Evolutionary conservation across 257 asterid species (phyloP), one percentile per base, ranked within the genome.

Genomic region (Schizonepeta tenuifolia): DNA sequence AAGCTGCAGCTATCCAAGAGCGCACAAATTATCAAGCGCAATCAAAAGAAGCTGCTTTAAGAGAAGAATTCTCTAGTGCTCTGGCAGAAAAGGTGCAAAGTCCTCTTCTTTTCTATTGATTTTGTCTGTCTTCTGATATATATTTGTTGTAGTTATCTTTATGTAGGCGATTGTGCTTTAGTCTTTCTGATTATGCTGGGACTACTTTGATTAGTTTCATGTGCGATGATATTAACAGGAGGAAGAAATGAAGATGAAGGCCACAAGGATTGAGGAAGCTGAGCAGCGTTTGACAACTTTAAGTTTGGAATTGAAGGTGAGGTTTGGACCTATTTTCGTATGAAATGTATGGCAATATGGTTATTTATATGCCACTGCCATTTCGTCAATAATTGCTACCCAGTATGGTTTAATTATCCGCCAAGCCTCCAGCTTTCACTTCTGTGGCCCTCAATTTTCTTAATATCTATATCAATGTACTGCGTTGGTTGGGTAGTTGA

Each of bases 1-100:
- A 92, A 82, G 97, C 96, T 68, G 96, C 97, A 62, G 83, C 85
- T 28, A 80, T 89, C 68, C 99, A 95, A 77, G 99, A 90, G 69
- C 96, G 97, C 76, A 67, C 88, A 14, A 95, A 62, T 76, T 79
- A 80, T 78, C 98, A 92, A 82, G 78, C 95, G 21, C 99, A 92
- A 77, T 77, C 77, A 69, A 83, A 89, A 73, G 99, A 92, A 85
- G 96, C 89, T 82, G 85, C 90, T 71, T 74, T 95, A 44, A 86
- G 99, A 81, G 81, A 83, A 36, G 98, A 92, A 67, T 95, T 90
- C 77, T 78, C 96, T 28, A 70, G 59, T 74, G 18, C 83, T 61
- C 82, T 90, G 76, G 86, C 91, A 66, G 89, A 89, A 65, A 95
- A 95, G 98, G 99, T 95, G 64, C 74, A 17, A 7, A 31, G 35